Conservation (phyloP, 331 rosid species). For the Malus hybrid region DNA sequence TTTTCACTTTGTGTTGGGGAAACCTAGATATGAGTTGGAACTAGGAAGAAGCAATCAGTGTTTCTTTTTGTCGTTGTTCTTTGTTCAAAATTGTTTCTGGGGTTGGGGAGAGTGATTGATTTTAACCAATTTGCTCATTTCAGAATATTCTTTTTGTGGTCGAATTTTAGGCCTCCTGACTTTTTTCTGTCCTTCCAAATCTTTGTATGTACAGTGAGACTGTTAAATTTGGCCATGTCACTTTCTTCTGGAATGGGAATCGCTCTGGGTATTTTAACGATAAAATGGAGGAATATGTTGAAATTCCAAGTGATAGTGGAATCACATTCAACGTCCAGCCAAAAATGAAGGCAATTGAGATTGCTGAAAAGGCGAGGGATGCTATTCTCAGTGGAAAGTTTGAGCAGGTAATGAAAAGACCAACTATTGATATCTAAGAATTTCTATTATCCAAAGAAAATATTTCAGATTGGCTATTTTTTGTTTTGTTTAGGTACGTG, state of each 20-base stretch:
- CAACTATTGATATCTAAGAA: background rate
- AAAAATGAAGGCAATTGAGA: slow-evolving; percentile 83
- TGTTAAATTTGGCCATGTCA: slow-evolving; percentile 94
- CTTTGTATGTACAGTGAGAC: slow-evolving; percentile 59
- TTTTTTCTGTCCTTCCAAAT: background rate
- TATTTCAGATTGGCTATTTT: background rate
- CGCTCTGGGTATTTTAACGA: slow-evolving; percentile 80
- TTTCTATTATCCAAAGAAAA: background rate
- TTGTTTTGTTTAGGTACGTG: slow-evolving; percentile 57
- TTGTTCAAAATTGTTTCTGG: background rate
- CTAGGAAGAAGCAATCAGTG: background rate
- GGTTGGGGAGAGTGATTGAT: background rate
- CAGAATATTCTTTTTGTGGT: background rate
- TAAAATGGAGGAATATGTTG: slow-evolving; percentile 77
- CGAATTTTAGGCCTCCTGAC: background rate
- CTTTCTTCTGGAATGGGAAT: slow-evolving; percentile 98
- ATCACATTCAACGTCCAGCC: slow-evolving; percentile 90
- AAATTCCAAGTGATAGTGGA: slow-evolving; percentile 90
- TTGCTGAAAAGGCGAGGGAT: slow-evolving; percentile 86
- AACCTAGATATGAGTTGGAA: background rate
- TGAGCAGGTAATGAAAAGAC: slow-evolving; percentile 48
- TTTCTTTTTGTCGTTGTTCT: background rate
- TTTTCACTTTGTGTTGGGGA: background rate
- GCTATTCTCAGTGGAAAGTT: slow-evolving; percentile 82
- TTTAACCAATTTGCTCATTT: background rate